These are phyloP conservation scores for Candida nitratophila DNA, from an alignment of 805 yeast species.

Conservation along the genomic window DNA sequence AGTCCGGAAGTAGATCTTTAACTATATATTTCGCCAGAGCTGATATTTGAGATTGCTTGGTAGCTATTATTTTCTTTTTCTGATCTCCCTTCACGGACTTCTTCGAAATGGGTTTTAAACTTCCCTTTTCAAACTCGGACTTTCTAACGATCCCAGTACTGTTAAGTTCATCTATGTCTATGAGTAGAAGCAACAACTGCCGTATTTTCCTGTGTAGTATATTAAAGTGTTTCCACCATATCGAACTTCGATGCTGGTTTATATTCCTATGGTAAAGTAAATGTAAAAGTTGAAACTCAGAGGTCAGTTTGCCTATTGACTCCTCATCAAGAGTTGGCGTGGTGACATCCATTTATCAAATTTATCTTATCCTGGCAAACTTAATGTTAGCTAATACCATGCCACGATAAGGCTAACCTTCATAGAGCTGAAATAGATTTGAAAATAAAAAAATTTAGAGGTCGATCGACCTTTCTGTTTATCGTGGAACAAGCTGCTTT, in stretches of 20 bases:
- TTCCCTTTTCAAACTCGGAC: constrained; percentile 6
- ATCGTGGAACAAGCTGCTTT: no score
- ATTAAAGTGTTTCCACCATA: constrained; percentile 73
- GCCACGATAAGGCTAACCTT: no score
- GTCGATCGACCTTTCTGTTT: no score
- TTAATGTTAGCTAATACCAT: no score
- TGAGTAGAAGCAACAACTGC: constrained; percentile 26
- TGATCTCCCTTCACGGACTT: constrained; percentile 5
- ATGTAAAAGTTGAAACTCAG: constrained; percentile 55
- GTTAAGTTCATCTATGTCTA: constrained; percentile 17
- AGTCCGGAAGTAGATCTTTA: constrained; percentile 32
- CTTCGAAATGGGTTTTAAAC: constrained; percentile 5
- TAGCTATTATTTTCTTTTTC: constrained; percentile 1
- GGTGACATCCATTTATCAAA: background rate
- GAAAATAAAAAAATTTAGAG: no score
- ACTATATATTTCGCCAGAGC: constrained; percentile 22
- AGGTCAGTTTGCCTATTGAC: constrained; percentile 12
- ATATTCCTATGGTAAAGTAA: constrained; percentile 62
- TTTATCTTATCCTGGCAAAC: no score
- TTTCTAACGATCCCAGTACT: constrained; percentile 4
- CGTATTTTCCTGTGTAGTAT: constrained; percentile 52
- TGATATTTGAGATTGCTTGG: constrained; percentile 4
- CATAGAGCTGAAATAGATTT: no score
- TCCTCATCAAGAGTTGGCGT: background rate
- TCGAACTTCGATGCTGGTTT: constrained; percentile 67